Evolutionary conservation across 441 rosid genomes (phyloP).

Genomic region (Geranium incanum): DNA sequence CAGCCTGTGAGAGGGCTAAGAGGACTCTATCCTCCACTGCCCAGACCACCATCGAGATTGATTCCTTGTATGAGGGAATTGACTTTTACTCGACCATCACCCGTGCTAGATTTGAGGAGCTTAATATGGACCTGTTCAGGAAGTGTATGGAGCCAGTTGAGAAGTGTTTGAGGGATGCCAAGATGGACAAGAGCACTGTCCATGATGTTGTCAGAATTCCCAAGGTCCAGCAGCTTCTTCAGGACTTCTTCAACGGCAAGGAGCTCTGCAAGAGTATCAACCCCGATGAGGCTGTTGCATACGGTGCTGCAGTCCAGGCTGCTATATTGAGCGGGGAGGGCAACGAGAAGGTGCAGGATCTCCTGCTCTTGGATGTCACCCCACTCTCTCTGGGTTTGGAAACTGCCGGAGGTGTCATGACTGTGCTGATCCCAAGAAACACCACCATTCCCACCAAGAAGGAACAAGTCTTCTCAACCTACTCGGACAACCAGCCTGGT

Average conservation of each 20-base stretch:
- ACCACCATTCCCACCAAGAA: conserved; percentile 50
- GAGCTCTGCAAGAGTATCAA: conserved; percentile 59
- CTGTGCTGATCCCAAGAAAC: conserved; percentile 39
- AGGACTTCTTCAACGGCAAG: conserved; percentile 55
- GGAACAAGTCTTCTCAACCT: conserved; percentile 23
- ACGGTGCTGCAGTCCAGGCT: conserved; percentile 45
- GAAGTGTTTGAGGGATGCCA: conserved; percentile 47
- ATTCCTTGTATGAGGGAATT: conserved; percentile 50
- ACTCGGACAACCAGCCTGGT: conserved; percentile 53
- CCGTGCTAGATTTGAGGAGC: conserved; percentile 38
- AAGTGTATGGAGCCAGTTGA: conserved; percentile 63
- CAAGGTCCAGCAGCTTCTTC: conserved; percentile 53
- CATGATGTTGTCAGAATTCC: conserved; percentile 58
- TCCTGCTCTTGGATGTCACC: conserved; percentile 25
- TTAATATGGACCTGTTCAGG: conserved; percentile 54
- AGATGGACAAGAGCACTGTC: conserved; percentile 15
- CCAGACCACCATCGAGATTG: conserved; percentile 47
- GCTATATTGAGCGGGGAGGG: conserved; percentile 46
- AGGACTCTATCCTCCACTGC: conserved; percentile 50
- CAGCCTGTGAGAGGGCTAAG: conserved; percentile 50
- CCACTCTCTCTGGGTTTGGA: conserved; percentile 31
- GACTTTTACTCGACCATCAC: conserved; percentile 42
- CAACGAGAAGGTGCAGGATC: conserved; percentile 58
- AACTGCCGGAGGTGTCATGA: conserved; percentile 43
- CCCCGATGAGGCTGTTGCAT: conserved; percentile 64